Conservation (phyloP, 2,329 filamentous ascomycete genomes). For the Apiospora kogelbergensis region DNA sequence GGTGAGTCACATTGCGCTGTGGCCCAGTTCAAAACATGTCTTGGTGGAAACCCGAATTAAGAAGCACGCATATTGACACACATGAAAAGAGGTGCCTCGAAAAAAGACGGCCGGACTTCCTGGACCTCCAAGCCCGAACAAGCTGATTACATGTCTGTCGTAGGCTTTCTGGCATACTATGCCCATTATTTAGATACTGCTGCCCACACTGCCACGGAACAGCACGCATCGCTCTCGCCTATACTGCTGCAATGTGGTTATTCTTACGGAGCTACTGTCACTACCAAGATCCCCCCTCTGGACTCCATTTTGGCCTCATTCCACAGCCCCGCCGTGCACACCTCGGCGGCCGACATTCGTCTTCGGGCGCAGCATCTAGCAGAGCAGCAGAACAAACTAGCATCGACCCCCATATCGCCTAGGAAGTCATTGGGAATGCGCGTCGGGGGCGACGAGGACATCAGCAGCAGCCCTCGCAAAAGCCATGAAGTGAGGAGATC, state of each 20-base stretch:
- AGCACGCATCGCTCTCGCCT: slow-evolving; percentile 21
- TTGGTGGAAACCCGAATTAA: too few relatives aligned
- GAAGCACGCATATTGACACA: slow-evolving; percentile 1
- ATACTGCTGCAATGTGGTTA: slow-evolving; percentile 72
- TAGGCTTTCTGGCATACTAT: slow-evolving; percentile 79
- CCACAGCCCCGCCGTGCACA: slow-evolving; percentile 48
- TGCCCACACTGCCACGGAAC: slow-evolving; percentile 2
- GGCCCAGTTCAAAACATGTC: too few relatives aligned
- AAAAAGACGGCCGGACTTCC: slow-evolving; percentile 75
- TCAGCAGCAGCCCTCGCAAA: slow-evolving; percentile 29
- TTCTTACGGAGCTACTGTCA: slow-evolving; percentile 86
- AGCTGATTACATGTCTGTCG: slow-evolving; percentile 78
- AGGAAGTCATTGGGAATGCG: slow-evolving; percentile 42
- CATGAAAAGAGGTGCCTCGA: slow-evolving; percentile 66
- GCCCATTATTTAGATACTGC: slow-evolving; percentile 56
- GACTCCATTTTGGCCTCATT: slow-evolving; percentile 62
- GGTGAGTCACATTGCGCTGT: slow-evolving; percentile 48
- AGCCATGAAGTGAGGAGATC: slow-evolving; percentile 38
- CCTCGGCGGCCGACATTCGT: slow-evolving; percentile 67
- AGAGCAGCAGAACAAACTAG: slow-evolving; percentile 55
- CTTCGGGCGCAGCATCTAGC: slow-evolving; percentile 69
- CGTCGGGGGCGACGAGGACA: slow-evolving; percentile 47
- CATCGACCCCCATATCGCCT: slow-evolving; percentile 33
- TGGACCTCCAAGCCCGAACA: slow-evolving; percentile 84
- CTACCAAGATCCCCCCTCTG: slow-evolving; percentile 68